Percentiles rank a stretch among this genome's conserved stretches.
Evolutionary conservation across 257 asterid species (phyloP).

Genomic region (Gentiana straminea): DNA sequence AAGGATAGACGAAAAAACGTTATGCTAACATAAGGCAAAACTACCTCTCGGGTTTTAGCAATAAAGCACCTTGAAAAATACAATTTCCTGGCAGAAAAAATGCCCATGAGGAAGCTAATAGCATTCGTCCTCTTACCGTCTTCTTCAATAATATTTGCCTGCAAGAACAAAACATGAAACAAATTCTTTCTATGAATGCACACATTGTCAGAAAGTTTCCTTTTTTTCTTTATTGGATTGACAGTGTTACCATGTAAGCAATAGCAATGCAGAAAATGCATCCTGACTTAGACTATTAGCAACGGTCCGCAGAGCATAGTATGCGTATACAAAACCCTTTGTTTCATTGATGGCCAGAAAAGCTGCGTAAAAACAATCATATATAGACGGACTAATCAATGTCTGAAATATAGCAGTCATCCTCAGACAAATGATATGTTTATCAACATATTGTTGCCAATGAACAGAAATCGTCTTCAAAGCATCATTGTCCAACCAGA

Average conservation of each 20-base stretch:
- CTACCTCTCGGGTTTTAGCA: constrained; percentile 2
- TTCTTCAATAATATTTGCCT: constrained; percentile 72
- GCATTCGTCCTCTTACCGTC: constrained; percentile 55
- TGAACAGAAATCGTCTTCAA: too few species aligned
- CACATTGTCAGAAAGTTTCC: neutral
- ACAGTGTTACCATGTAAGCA: constrained; percentile 72
- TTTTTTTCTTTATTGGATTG: constrained; percentile 4
- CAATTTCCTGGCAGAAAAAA: constrained; percentile 70
- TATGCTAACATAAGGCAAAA: constrained; percentile 2
- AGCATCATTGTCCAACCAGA: too few species aligned
- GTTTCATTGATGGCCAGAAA: constrained; percentile 68
- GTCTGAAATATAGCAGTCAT: too few species aligned
- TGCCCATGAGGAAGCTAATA: constrained; percentile 84
- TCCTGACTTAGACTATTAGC: constrained; percentile 62
- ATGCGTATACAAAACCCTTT: constrained; percentile 74
- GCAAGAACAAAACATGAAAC: constrained; percentile 9
- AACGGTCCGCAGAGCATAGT: constrained; percentile 53
- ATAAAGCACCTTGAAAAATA: constrained; percentile 53
- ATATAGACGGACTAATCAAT: too few species aligned
- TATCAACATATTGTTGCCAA: too few species aligned
- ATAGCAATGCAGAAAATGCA: constrained; percentile 84
- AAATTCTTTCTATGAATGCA: neutral
- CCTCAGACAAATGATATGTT: too few species aligned
- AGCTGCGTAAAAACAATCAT: constrained; percentile 25
- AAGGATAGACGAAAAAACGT: constrained; percentile 2